Percentiles rank a stretch among this genome's conserved stretches.
Conservation (phyloP, 2,329 filamentous ascomycete species). For the Lachnellula subtilissima region DNA sequence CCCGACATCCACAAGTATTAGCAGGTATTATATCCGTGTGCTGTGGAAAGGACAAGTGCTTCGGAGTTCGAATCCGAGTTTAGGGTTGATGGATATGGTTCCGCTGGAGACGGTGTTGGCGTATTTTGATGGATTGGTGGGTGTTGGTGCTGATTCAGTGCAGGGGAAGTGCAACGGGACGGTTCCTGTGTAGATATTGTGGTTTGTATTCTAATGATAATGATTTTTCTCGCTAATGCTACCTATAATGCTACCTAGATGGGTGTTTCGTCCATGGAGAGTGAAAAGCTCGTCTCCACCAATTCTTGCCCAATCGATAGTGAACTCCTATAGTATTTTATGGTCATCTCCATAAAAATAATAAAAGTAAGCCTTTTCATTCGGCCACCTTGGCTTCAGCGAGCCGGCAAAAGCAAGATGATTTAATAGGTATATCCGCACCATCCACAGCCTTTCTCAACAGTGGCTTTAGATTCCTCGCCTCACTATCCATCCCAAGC, state of each 20-base stretch:
- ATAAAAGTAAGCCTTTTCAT: neutral
- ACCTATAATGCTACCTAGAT: too few relatives aligned
- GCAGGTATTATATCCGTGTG: slow-evolving; percentile 55
- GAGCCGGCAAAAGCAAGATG: slow-evolving; percentile 54
- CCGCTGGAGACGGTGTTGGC: slow-evolving; percentile 57
- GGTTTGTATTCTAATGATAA: neutral
- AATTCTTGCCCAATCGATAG: too few relatives aligned
- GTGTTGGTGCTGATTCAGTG: slow-evolving; percentile 43
- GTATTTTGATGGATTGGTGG: slow-evolving; percentile 70
- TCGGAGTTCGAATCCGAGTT: slow-evolving; percentile 59
- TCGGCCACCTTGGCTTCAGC: neutral
- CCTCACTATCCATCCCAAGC: slow-evolving; percentile 46
- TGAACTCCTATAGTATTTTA: too few relatives aligned
- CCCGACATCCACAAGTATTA: slow-evolving; percentile 1
- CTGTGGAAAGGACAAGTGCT: slow-evolving; percentile 67
- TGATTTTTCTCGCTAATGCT: too few relatives aligned
- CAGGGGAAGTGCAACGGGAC: slow-evolving; percentile 32
- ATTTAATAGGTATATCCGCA: slow-evolving; percentile 54
- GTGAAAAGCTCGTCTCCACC: too few relatives aligned
- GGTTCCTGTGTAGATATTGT: slow-evolving; percentile 3
- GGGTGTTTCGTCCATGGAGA: too few relatives aligned
- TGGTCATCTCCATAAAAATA: too few relatives aligned
- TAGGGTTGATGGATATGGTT: slow-evolving; percentile 69
- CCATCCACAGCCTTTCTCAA: slow-evolving; percentile 48
- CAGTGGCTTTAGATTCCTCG: slow-evolving; percentile 42